Conservation (phyloP, 495 filamentous ascomycete genomes). For the Haplographium delicatum region DNA sequence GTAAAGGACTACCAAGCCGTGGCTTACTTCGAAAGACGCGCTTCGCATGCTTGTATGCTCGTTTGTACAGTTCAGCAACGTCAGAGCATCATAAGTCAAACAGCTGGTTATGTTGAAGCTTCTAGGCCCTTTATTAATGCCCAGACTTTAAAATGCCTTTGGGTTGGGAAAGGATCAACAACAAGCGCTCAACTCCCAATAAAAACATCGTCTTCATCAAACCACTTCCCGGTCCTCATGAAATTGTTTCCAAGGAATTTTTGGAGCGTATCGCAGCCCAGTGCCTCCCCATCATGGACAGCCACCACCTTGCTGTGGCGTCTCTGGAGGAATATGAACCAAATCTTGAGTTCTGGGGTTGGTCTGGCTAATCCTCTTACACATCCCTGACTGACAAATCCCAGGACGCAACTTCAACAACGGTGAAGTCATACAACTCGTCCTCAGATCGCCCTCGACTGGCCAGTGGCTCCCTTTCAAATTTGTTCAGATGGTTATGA, state of each 20-base stretch:
- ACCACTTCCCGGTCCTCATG: constrained; percentile 55
- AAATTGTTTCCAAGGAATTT: constrained; percentile 59
- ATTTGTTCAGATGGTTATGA: constrained; percentile 82
- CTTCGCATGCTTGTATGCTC: too few species aligned
- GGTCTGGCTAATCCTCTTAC: background rate
- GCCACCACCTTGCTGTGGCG: constrained; percentile 60
- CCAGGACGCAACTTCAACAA: constrained; percentile 77
- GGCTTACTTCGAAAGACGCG: too few species aligned
- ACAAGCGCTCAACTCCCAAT: constrained; percentile 59
- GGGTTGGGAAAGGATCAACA: constrained; percentile 64
- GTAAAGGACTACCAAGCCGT: too few species aligned
- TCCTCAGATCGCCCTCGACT: constrained; percentile 55
- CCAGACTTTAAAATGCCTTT: constrained; percentile 48
- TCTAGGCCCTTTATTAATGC: too few species aligned
- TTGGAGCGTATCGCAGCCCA: constrained; percentile 74
- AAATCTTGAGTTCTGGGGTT: constrained; percentile 59
- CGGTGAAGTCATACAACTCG: constrained; percentile 76
- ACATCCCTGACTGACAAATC: background rate
- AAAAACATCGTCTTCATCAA: constrained; percentile 72
- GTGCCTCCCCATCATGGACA: constrained; percentile 69
- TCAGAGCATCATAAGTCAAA: too few species aligned
- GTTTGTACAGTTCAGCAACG: too few species aligned
- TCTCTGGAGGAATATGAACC: constrained; percentile 72
- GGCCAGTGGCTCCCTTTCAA: constrained; percentile 69
- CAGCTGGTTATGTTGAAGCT: too few species aligned